Percentiles rank a stretch among this genome's conserved stretches.
Evolutionary conservation across 345 rosid genomes (phyloP).

Genomic region (Populus simonii): DNA sequence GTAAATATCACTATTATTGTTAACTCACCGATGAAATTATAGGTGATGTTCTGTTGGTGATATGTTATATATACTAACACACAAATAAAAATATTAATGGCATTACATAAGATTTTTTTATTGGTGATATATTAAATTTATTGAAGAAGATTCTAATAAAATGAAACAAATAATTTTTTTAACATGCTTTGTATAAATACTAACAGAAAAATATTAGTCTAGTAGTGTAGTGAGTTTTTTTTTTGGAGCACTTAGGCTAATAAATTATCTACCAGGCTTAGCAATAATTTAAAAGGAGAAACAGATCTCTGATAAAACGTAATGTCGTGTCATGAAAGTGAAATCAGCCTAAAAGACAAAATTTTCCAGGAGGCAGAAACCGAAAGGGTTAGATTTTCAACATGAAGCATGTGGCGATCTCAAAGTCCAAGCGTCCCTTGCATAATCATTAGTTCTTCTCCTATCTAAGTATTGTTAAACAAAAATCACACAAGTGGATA

Average conservation of each 20-base stretch:
- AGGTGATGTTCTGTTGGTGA: too few relatives aligned
- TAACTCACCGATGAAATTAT: too few relatives aligned
- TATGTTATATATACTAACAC: too few relatives aligned
- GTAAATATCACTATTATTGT: too few relatives aligned
- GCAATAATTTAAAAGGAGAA: neutral
- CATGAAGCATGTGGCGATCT: conserved; percentile 23
- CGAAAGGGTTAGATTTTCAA: conserved; percentile 5
- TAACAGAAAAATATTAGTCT: too few relatives aligned
- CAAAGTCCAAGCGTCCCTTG: conserved; percentile 31
- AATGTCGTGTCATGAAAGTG: neutral
- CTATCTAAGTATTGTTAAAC: neutral
- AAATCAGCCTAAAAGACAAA: neutral
- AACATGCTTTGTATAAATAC: too few relatives aligned
- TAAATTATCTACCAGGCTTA: neutral
- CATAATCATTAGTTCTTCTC: conserved; percentile 9
- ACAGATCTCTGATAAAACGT: neutral
- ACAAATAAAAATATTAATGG: fast-evolving
- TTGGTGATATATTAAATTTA: too few relatives aligned
- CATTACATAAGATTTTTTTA: fast-evolving
- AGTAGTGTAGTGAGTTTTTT: too few relatives aligned
- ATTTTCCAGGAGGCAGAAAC: neutral
- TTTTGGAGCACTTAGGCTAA: neutral
- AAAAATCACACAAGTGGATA: neutral
- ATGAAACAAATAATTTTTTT: too few relatives aligned
- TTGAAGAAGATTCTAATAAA: fast-evolving